Evolutionary conservation across 768 basidiomycete species (phyloP), one percentile per base, ranked within the genome.

Genomic region (Lactarius indigo): DNA sequence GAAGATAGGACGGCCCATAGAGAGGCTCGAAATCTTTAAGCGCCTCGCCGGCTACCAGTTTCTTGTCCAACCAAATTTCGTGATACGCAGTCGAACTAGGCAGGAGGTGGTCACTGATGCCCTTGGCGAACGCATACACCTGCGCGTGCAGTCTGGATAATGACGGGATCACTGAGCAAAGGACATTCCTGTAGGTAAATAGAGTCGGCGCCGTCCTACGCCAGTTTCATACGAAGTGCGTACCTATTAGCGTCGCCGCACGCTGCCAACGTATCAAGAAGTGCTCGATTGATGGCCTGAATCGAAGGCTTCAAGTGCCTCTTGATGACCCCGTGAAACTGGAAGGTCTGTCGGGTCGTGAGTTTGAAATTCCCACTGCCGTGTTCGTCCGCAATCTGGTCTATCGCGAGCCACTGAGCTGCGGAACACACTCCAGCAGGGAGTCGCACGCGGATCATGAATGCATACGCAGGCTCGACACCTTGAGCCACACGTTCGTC

Each of bases 251-350:
- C 97, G 75, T 99, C 97, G 74, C 97, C 97, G 75, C 97, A 98
- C 26, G 97, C 97, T 57, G 96, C 97, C 66, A 98, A 86, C 3
- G 97, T 98, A 77, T 99, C 97, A 67, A 99, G 81, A 71, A 98
- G 74, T 26, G 84, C 88, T 58, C 87, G 83, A 79, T 99, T 99
- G 76, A 98, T 98, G 64, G 88, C 93, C 79, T 97, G 96, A 69
- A 99, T 98, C n/a, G 95, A 92, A 39, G 92, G 88, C 79, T 98
- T 98, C 76, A 99, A 78, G 76, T 99, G 94, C 69, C 85, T 85
- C 82, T 99, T 99, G 81, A 99, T 94, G 72, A 99, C 92, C 65
- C 97, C 97, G 77, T 99, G 97, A 84, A 97, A 98, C 79, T 99
- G 97, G 90, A 98, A 99, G 12, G 97, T 99, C 76, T 94, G 88